Percentiles rank a stretch among this genome's conserved stretches.
Evolutionary conservation across 768 basidiomycete species (phyloP).

Genomic region (Botryobasidium botryosum): DNA sequence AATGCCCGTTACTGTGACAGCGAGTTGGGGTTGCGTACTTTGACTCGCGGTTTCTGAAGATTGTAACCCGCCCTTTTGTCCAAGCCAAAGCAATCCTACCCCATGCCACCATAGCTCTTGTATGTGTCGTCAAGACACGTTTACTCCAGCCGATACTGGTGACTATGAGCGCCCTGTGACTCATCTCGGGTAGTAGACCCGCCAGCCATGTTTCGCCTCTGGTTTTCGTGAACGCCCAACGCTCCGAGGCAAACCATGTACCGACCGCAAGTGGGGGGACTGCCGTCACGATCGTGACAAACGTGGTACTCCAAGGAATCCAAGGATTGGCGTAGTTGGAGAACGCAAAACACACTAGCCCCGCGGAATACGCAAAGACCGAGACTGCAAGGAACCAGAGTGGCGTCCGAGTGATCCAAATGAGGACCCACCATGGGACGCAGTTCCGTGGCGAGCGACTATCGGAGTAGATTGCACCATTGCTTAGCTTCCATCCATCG

Average conservation of each 20-base stretch:
- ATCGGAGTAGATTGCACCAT: slow-evolving; percentile 1
- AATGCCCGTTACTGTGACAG: too few relatives aligned
- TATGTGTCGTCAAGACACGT: too few relatives aligned
- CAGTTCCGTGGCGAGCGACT: neutral
- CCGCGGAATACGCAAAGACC: slow-evolving; percentile 2
- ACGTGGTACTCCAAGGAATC: slow-evolving; percentile 56
- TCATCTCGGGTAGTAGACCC: slow-evolving; percentile 35
- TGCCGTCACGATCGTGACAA: slow-evolving; percentile 57
- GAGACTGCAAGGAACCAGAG: neutral
- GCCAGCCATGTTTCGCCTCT: slow-evolving; percentile 53
- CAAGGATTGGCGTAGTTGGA: slow-evolving; percentile 15
- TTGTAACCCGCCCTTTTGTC: too few relatives aligned
- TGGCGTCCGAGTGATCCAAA: slow-evolving; percentile 1
- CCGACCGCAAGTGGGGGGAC: slow-evolving; percentile 57
- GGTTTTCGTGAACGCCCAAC: slow-evolving; percentile 44
- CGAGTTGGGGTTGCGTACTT: too few relatives aligned
- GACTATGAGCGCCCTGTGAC: too few relatives aligned
- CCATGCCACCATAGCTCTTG: too few relatives aligned
- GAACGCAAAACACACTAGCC: slow-evolving; percentile 1
- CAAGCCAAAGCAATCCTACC: too few relatives aligned
- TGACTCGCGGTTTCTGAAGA: too few relatives aligned
- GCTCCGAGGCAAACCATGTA: slow-evolving; percentile 56
- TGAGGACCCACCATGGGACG: slow-evolving; percentile 3
- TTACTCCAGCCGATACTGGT: too few relatives aligned
- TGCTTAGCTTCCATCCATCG: too few relatives aligned